Base-by-base conservation (phyloP, 768 basidiomycete species). In the Leccinum disarticulatum region DNA sequence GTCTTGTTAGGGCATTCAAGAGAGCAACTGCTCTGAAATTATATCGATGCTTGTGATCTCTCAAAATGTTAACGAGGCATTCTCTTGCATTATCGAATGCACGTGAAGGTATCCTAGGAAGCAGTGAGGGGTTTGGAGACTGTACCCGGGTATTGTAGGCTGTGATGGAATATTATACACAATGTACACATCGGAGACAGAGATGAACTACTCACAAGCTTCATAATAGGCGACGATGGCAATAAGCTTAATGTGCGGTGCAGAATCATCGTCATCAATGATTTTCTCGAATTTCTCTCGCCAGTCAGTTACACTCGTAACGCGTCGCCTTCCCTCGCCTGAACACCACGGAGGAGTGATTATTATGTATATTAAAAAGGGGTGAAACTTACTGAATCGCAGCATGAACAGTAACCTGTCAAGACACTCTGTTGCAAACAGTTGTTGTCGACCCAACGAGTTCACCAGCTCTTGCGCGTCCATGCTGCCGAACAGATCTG, bases 11-110 rank as follows among this genome's bases (percentile, higher is more conserved):
- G n/a, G 64, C 64, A 49, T 64, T 50, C 28, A 70, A 36, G 19
- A 70, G 69, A 35, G 66, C 61, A 10, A 70, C 43, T 5, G 66
- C 69, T 57, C 69, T 59, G 3, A 59, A 58, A 15, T 58, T 53
- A 31, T 70, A 62, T 10, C 56, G 60, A 36, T 70, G 69, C 13
- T 55, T 61, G 27, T 55, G 64, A 9, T 9, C 15, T 6, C 22
- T 35, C 6, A 70, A 25, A 27, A 70, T 64, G 6, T 3, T 7
- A 5, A 49, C 25, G 11, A 69, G 31, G 30, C 60, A 62, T n/a
- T 47, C 30, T 61, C 50, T 65, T 10, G 67, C 70, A 7, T 61
- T 56, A 14, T 67, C 43, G 17, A 65, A 59, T 8, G 54, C 25
- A 6, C 27, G 49, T 5, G 50, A 35, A 4, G 57, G 8, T 47